Base-by-base conservation (phyloP, 306 rosid species). In the Nissolia schottii region DNA sequence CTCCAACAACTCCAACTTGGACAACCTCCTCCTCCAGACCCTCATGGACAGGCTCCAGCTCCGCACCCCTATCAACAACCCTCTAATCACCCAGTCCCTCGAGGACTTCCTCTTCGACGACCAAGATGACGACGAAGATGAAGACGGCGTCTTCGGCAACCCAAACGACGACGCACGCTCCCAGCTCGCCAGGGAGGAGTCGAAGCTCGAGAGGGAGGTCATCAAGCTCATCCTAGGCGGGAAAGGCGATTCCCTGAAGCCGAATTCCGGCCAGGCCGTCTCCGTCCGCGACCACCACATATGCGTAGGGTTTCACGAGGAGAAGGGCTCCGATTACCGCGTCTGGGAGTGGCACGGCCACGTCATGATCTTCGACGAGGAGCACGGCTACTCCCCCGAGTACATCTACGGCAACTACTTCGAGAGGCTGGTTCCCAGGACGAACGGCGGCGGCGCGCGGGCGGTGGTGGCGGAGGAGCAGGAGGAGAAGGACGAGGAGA, bases 331-430 rank as follows among this genome's bases (percentile, higher is more conserved):
- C 6, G 95, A 90, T 5, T 94, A 91, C 64, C 78, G 97, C 46
- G 96, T 91, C 0, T 94, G 99, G 99, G 99, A 94, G 88, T 94
- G 99, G 99, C 99, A 94, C 46, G 99, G 99, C 0, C 99, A 94
- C 18, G 76, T 94, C 58, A 91, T 91, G 99, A 43, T 87, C 10
- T 91, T 85, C 12, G 89, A 80, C 19, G 99, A 91, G 2, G 96
- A 91, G 22, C 72, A 78, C 18, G 97, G 96, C 0, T 94, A 87
- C 57, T 66, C 95, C 6, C 96, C 96, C 0, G 97, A 94, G 87
- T 94, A 94, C 60, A 89, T 91, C 2, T 94, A 94, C 58, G 99
- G 97, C 23, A 91, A 91, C 53, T 89, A 94, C 88, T 94, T 94
- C 28, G 93, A 94, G 86, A 85, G 87, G 77, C 35, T 89, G 77